These are phyloP conservation scores for Coemansia sp. DNA, from an alignment of 192 early-diverging fungal species.

Conservation along the genomic window DNA sequence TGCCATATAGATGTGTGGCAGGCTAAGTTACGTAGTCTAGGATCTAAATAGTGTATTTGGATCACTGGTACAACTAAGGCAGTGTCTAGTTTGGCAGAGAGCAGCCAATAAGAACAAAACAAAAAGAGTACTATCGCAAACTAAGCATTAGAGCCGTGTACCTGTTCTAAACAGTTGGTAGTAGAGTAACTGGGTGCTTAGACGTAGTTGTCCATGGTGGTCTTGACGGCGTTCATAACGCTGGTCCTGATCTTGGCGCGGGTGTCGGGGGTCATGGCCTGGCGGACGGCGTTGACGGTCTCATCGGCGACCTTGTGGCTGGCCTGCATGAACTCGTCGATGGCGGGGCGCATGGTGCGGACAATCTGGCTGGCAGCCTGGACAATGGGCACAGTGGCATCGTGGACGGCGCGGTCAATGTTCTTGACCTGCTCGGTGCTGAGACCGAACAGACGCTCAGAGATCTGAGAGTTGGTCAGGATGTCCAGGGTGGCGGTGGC, in stretches of 20 bases:
- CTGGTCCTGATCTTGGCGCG: conserved; percentile 58
- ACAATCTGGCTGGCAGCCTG: conserved; percentile 55
- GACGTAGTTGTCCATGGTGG: conserved; percentile 56
- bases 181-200: conserved; percentile 10
- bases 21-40: not conserved
- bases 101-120: not conserved
- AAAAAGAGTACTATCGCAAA: not conserved
- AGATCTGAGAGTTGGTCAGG: conserved; percentile 54
- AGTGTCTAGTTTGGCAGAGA: not conserved
- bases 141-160: not conserved
- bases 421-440: conserved; percentile 55
- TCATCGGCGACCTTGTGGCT: conserved; percentile 47
- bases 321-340: conserved; percentile 36
- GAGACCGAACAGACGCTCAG: conserved; percentile 54
- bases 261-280: conserved; percentile 54
- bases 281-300: conserved; percentile 45
- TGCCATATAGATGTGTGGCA: too few relatives aligned
- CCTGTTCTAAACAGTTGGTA: not conserved
- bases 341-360: conserved; percentile 54
- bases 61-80: conserved; percentile 2
- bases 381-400: conserved; percentile 48
- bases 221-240: conserved; percentile 59
- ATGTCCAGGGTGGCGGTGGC: conserved; percentile 53
- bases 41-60: conserved; percentile 11
- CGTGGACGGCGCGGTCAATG: conserved; percentile 54